Percentiles rank a stretch among this genome's conserved stretches.
phyloP scores from a whole-genome alignment of 225 moss, liverwort and hornwort species.

The Sphagnum tenellum region DNA sequence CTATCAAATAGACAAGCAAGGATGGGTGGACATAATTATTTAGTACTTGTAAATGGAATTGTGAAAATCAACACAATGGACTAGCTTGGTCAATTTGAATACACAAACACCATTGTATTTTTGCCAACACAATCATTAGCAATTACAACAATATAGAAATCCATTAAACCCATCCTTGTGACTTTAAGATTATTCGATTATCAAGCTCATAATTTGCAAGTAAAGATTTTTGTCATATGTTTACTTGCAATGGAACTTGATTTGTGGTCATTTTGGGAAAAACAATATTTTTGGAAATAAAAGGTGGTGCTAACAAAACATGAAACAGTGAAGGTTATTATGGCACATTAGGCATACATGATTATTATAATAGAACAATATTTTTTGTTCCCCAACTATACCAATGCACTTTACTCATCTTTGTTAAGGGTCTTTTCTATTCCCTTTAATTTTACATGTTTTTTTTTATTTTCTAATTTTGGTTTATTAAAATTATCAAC shows the following conservation, averaged over 20 bases:
- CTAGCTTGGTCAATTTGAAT: conserved; percentile 68
- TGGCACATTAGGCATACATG: conserved; percentile 34
- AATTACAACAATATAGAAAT: conserved; percentile 32
- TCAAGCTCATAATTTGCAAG: too few species aligned
- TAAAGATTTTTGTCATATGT: too few species aligned
- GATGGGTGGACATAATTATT: conserved; percentile 59
- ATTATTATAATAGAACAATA: conserved; percentile 27
- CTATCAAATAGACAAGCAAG: conserved; percentile 59
- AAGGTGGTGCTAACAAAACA: conserved; percentile 62
- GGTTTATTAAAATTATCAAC: too few species aligned
- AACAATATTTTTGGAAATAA: not conserved
- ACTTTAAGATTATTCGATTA: too few species aligned
- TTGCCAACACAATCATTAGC: conserved; percentile 50
- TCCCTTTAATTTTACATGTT: too few species aligned
- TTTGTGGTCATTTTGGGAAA: not conserved
- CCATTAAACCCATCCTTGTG: too few species aligned
- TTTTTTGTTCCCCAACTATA: conserved; percentile 31
- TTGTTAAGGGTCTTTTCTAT: too few species aligned
- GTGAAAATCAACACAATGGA: conserved; percentile 72
- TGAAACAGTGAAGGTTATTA: conserved; percentile 43
- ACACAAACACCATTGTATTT: conserved; percentile 20
- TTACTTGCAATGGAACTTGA: not conserved
- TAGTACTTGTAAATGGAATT: conserved; percentile 50
- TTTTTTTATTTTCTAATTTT: too few species aligned
- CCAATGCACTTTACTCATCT: conserved; percentile 36